Evolutionary conservation across 2,329 filamentous ascomycete species (phyloP), one percentile per base, ranked within the genome.

Genomic region (Incumbomyces delicatus): DNA sequence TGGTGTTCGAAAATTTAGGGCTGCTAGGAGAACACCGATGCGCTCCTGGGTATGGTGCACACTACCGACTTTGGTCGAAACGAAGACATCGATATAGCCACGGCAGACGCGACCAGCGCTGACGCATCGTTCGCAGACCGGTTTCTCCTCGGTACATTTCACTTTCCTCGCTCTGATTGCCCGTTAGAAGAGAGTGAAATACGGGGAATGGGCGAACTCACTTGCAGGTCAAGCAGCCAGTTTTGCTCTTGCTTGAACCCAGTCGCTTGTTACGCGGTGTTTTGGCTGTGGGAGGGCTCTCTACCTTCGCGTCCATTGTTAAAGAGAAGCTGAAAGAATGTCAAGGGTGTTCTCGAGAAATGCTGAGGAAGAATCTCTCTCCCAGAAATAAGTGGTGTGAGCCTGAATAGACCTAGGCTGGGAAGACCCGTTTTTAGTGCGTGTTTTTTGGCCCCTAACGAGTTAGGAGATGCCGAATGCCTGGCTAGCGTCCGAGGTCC

Each of bases 221-320:
- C 43, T 46, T 46, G 43, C 43, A 46, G 14, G 34, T 46, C 6
- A 46, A 14, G 34, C 43, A 46, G 16, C 43, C 43, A 6, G 34
- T 40, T 18, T 35, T 46, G 34, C 27, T 39, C 22, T 46, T 46
- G 18, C 30, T 46, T 3, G 27, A 11, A 10, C 43, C 43, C 8
- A 46, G 43, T 30, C 43, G 33, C 14, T 30, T 42, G n/a, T 32
- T 42, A 4, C 16, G 33, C 11, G 13, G 13, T n/a, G 33, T 35
- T 8, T 8, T 18, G 36, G 36, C 20, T 4, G 36, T 22, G 13
- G 33, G 12, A 18, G 17, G 7, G 8, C 7, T 14, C 35, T 38
- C 14, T 20, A 38, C 14, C 17, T 18, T 38, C 20, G 35, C 35
- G 4, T 38, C 5, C 16, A 38, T 38, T 6, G 11, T 18, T 5